Conservation (phyloP, 495 filamentous ascomycete species). For the Podospora australis region DNA sequence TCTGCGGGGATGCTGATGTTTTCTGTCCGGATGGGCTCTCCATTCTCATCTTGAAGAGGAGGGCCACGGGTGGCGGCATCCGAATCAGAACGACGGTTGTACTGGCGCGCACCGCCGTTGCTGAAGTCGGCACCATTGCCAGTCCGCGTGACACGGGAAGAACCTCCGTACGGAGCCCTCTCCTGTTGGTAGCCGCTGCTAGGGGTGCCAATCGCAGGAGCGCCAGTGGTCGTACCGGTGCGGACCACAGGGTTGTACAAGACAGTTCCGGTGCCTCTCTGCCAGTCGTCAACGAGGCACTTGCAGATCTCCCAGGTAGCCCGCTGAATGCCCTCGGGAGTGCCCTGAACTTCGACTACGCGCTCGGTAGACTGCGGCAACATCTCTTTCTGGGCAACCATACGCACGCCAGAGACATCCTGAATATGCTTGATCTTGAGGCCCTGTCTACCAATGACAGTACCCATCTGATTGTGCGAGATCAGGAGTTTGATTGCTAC, state of each 20-base stretch:
- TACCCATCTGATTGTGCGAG: conserved; percentile 99
- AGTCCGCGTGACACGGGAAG: conserved; percentile 78
- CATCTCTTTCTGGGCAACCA: conserved; percentile 99
- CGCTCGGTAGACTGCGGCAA: conserved; percentile 98
- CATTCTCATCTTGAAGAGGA: conserved; percentile 84
- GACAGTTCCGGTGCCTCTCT: conserved; percentile 91
- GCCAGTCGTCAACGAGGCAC: conserved; percentile 95
- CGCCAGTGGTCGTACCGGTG: conserved; percentile 53
- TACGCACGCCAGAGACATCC: conserved; percentile 91
- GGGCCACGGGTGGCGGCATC: conserved; percentile 66
- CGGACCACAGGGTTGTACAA: conserved; percentile 94
- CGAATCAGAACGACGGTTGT: conserved; percentile 72
- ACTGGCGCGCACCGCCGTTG: conserved; percentile 58
- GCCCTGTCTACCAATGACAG: conserved; percentile 93
- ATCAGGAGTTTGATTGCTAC: conserved; percentile 93
- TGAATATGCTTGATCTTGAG: conserved; percentile 99
- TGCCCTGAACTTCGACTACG: conserved; percentile 92
- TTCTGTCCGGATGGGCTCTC: conserved; percentile 95
- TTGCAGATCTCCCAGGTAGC: conserved; percentile 98
- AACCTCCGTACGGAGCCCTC: conserved; percentile 48
- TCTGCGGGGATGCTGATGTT: conserved; percentile 99
- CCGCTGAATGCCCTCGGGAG: conserved; percentile 86
- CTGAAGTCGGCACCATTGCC: conserved; percentile 98
- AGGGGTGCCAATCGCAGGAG: conserved; percentile 35
- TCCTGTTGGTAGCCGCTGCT: conserved; percentile 27